phyloP scores from a whole-genome alignment of 345 rosid species.

The Eucalyptus grandis region DNA sequence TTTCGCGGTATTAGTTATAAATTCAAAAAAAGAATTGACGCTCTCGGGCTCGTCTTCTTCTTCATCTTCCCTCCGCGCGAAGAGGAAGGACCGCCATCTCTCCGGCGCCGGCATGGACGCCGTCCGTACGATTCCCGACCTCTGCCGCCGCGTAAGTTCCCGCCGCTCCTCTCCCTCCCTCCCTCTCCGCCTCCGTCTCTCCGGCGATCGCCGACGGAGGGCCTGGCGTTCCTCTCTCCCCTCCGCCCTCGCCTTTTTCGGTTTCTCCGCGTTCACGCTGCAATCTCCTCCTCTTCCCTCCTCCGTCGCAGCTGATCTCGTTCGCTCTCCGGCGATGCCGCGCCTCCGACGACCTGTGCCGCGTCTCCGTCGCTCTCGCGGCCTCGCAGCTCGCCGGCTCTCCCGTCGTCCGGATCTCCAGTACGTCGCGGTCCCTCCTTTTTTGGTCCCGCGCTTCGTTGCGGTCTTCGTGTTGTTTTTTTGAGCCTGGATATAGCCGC shows the following conservation, averaged over 20 bases:
- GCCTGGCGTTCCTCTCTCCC: not conserved
- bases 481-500: not conserved
- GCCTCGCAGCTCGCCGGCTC: constrained; percentile 8
- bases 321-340: constrained; percentile 73
- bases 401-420: constrained; percentile 31
- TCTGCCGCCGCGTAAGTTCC: not conserved
- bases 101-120: not conserved
- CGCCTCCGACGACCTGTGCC: constrained; percentile 45
- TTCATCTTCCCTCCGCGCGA: not conserved
- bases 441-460: not conserved
- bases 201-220: not conserved
- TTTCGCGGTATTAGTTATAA: no score
- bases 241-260: not conserved
- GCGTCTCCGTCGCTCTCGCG: constrained; percentile 50
- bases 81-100: not conserved
- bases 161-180: not conserved
- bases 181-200: not conserved
- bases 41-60: not conserved
- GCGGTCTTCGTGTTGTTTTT: not conserved
- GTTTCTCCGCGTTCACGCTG: not conserved
- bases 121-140: not conserved
- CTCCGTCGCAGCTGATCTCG: constrained; percentile 45
- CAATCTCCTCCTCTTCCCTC: not conserved
- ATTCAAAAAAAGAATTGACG: not conserved
- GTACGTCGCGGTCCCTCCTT: constrained; percentile 16